phyloP scores from a whole-genome alignment of 2,329 filamentous ascomycete species.

The Alternaria alternata region DNA sequence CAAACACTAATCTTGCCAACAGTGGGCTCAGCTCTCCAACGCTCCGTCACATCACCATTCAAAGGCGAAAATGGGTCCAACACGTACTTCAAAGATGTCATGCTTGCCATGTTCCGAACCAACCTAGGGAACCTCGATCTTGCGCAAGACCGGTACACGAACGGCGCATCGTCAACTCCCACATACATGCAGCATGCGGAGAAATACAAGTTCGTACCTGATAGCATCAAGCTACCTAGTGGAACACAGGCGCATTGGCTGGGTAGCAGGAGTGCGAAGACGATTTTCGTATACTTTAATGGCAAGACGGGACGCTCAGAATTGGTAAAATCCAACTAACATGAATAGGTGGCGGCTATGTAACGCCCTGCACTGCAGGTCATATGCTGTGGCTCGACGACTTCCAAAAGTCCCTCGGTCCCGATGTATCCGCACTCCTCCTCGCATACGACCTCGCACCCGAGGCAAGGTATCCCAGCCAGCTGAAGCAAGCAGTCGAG shows the following conservation, averaged over 20 bases:
- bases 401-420: slow-evolving; percentile 56
- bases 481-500: slow-evolving; percentile 58
- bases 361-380: slow-evolving; percentile 55
- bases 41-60: slow-evolving; percentile 48
- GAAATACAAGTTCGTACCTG: slow-evolving; percentile 47
- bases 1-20: slow-evolving; percentile 10
- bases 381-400: slow-evolving; percentile 60
- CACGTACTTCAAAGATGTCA: slow-evolving; percentile 49
- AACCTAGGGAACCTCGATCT: slow-evolving; percentile 41
- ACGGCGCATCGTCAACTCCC: slow-evolving; percentile 35
- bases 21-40: slow-evolving; percentile 45
- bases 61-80: slow-evolving; percentile 46
- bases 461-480: slow-evolving; percentile 56
- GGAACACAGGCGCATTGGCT: slow-evolving; percentile 59
- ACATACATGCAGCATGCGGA: slow-evolving; percentile 49
- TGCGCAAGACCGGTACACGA: slow-evolving; percentile 47
- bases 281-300: slow-evolving; percentile 58
- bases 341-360: slow-evolving; percentile 64
- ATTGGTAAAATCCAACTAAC: slow-evolving; percentile 8
- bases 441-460: slow-evolving; percentile 68
- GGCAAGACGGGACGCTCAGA: slow-evolving; percentile 37
- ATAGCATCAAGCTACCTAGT: slow-evolving; percentile 49
- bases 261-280: slow-evolving; percentile 49
- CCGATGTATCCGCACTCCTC: slow-evolving; percentile 60
- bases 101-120: slow-evolving; percentile 41